These are phyloP conservation scores for Pestalotiopsis sp. DNA, from an alignment of 2,329 filamentous ascomycete genomes.

Conservation along the genomic window DNA sequence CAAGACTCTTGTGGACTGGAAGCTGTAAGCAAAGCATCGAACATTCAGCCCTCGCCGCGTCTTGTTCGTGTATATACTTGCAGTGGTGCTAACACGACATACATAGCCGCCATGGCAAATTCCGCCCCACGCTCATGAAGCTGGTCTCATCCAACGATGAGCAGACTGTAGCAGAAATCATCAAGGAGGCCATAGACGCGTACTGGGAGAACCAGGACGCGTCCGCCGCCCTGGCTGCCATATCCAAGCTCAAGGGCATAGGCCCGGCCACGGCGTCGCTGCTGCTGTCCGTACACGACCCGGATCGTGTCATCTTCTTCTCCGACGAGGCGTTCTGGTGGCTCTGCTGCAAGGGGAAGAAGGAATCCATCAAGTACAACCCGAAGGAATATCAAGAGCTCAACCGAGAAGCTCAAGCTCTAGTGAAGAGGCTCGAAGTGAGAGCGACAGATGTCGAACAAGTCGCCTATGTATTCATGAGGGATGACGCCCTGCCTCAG, in stretches of 20 bases:
- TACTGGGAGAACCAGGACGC: constrained; percentile 41
- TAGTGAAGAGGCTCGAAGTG: constrained; percentile 53
- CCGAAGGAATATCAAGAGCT: constrained; percentile 68
- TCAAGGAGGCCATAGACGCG: constrained; percentile 50
- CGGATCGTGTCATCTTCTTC: constrained; percentile 69
- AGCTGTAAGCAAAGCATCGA: constrained; percentile 54
- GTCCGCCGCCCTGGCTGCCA: constrained; percentile 48
- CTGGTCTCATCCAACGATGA: constrained; percentile 63
- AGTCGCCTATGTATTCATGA: constrained; percentile 71
- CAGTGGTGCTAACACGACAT: not conserved
- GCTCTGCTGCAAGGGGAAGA: constrained; percentile 59
- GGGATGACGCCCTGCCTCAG: constrained; percentile 23
- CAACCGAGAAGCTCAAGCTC: constrained; percentile 38
- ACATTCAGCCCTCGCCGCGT: too few species aligned
- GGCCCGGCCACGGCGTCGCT: constrained; percentile 80
- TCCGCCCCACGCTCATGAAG: constrained; percentile 62
- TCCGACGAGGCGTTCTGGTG: constrained; percentile 79
- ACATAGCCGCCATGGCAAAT: constrained; percentile 61
- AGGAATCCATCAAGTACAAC: constrained; percentile 66
- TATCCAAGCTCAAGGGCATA: constrained; percentile 70
- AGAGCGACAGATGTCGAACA: constrained; percentile 67
- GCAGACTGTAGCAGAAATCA: constrained; percentile 45
- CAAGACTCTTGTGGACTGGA: constrained; percentile 67
- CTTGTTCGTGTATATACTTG: too few species aligned
- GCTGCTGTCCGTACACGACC: constrained; percentile 66